Evolutionary conservation across 2,329 filamentous ascomycete genomes (phyloP).

Genomic region (Verticillium longisporum): DNA sequence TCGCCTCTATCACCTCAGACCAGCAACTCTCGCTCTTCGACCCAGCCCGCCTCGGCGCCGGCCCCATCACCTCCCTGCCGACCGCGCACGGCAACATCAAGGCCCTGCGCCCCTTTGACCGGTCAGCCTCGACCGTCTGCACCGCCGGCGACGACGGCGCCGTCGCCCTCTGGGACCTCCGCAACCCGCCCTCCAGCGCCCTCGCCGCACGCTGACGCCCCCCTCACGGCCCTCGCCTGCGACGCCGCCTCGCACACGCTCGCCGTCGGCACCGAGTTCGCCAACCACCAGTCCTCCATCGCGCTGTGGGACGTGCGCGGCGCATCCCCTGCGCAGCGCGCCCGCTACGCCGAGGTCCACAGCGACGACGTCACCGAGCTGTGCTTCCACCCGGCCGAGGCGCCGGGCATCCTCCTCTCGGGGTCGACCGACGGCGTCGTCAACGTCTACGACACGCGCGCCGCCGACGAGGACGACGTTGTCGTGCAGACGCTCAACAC

Average conservation of each 20-base stretch:
- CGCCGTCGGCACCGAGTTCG: constrained; percentile 67
- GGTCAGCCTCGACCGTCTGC: constrained; percentile 46
- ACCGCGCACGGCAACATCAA: constrained; percentile 58
- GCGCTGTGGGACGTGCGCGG: constrained; percentile 56
- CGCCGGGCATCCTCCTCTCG: constrained; percentile 57
- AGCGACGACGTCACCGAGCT: constrained; percentile 62
- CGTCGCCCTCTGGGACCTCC: constrained; percentile 60
- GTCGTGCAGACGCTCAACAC: constrained; percentile 75
- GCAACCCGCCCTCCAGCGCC: constrained; percentile 32
- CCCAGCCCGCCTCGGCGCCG: constrained; percentile 44
- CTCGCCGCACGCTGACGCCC: constrained; percentile 34
- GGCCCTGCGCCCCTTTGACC: constrained; percentile 50
- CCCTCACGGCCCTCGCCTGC: constrained; percentile 61
- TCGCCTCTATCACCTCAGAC: constrained; percentile 63
- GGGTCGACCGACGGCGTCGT: constrained; percentile 76
- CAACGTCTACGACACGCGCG: constrained; percentile 66
- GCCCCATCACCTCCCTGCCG: constrained; percentile 38
- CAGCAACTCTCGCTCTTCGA: constrained; percentile 63
- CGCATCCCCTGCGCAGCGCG: constrained; percentile 31
- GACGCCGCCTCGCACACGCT: constrained; percentile 50
- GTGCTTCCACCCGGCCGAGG: constrained; percentile 49
- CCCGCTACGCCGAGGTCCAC: constrained; percentile 58
- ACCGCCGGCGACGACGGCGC: constrained; percentile 68
- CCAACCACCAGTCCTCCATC: constrained; percentile 55
- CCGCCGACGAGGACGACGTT: constrained; percentile 70